Evolutionary conservation across 169 alveolate genomes (phyloP).

Genomic region (Plasmodium yoelii): DNA sequence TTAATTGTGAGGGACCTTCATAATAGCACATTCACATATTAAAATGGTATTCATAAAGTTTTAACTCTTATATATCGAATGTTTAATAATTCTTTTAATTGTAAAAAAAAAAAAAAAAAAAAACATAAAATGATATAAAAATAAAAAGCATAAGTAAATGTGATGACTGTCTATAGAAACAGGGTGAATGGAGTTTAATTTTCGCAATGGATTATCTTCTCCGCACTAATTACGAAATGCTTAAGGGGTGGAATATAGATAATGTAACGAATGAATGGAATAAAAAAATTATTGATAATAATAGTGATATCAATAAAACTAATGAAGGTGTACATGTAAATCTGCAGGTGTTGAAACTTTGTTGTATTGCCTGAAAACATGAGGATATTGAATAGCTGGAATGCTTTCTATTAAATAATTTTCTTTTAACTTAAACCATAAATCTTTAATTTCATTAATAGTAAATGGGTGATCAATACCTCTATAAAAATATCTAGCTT

Average conservation of each 20-base stretch:
- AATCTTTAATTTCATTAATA: conserved; percentile 89
- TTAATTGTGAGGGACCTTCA: no score
- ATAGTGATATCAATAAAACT: neutral
- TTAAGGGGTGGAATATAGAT: no score
- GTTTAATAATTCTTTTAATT: neutral
- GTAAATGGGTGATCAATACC: conserved; percentile 92
- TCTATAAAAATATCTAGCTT: conserved; percentile 89
- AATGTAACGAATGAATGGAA: neutral
- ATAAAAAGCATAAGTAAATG: neutral
- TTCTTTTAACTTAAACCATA: conserved; percentile 87
- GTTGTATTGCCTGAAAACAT: conserved; percentile 89
- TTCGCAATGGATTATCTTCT: no score
- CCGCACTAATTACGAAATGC: no score
- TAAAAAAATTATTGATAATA: neutral
- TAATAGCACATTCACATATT: no score
- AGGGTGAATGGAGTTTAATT: neutral
- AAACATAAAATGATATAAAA: neutral
- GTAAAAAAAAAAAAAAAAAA: neutral
- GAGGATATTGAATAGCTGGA: conserved; percentile 91
- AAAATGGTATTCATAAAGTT: no score
- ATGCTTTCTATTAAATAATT: conserved; percentile 87
- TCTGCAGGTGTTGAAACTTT: conserved; percentile 86
- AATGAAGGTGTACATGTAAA: conserved; percentile 84
- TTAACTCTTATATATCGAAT: neutral
- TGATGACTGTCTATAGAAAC: neutral